Conservation (phyloP, 148 eudicot genomes). For the Rhododendron ovatum region DNA sequence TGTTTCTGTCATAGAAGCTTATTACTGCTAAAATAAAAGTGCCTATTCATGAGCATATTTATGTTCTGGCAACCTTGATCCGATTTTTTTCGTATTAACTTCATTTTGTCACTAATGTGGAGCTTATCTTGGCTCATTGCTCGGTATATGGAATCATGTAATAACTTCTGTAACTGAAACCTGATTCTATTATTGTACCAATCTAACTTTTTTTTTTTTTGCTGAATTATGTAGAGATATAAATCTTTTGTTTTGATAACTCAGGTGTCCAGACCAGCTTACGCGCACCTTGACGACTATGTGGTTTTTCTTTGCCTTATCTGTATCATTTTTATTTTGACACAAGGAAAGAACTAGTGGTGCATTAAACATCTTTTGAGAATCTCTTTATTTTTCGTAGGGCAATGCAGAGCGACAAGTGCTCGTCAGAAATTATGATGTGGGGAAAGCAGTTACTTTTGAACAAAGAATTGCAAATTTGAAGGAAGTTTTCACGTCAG, state of each 20-base stretch:
- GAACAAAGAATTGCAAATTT: slow-evolving; percentile 61
- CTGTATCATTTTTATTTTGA: background rate
- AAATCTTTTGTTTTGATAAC: background rate
- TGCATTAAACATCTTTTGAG: background rate
- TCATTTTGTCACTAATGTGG: background rate
- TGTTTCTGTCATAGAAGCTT: slow-evolving; percentile 2
- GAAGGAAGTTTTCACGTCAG: slow-evolving; percentile 85
- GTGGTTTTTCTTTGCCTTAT: background rate
- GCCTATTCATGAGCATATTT: background rate
- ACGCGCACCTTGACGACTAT: background rate
- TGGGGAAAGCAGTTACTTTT: slow-evolving; percentile 72
- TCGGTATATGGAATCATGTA: background rate
- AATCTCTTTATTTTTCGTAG: slow-evolving; percentile 28
- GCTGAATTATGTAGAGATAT: background rate
- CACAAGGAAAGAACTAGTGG: background rate
- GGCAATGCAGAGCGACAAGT: slow-evolving; percentile 84
- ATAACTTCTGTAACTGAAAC: background rate
- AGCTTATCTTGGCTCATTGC: background rate
- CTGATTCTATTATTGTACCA: background rate
- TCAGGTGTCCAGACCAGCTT: background rate
- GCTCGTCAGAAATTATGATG: slow-evolving; percentile 74
- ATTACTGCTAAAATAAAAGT: background rate
- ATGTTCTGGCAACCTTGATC: background rate
- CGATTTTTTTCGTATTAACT: background rate
- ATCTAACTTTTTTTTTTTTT: background rate